A percentile compares a stretch with the other conserved stretches of the same genome.
Conservation (phyloP, 75 land plant species). For the Picea glauca region DNA sequence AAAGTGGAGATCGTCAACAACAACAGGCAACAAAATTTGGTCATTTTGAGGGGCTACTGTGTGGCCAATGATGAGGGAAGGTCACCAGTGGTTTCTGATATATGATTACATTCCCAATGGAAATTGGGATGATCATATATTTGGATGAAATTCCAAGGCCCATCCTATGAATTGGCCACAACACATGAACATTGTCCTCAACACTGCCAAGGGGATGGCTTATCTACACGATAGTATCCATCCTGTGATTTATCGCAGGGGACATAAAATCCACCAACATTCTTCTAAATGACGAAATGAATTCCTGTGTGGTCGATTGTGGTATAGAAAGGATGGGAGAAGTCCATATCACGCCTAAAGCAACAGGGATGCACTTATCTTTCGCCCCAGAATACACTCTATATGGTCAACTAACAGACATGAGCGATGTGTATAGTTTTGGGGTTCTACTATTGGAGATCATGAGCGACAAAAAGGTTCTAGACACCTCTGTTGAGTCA, state of each 20-base stretch:
- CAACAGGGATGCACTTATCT: constrained; percentile 22
- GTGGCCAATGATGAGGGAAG: constrained; percentile 30
- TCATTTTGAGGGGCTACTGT: constrained; percentile 68
- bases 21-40: constrained; percentile 69
- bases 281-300: constrained; percentile 37
- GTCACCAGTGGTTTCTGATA: constrained; percentile 55
- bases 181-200: constrained; percentile 60
- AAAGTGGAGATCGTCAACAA: constrained; percentile 81
- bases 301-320: constrained; percentile 42
- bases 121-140: constrained; percentile 58
- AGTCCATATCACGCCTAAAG: constrained; percentile 8
- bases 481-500: constrained; percentile 18
- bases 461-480: constrained; percentile 20
- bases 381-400: constrained; percentile 28
- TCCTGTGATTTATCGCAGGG: constrained; percentile 40
- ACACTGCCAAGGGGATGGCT: constrained; percentile 51
- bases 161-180: constrained; percentile 55
- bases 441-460: constrained; percentile 37
- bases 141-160: not conserved
- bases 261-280: constrained; percentile 44
- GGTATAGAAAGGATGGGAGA: constrained; percentile 28
- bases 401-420: constrained; percentile 16
- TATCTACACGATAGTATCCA: constrained; percentile 39
- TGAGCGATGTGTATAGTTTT: constrained; percentile 36
- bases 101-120: constrained; percentile 83